Evolutionary conservation across 768 basidiomycete species (phyloP).

Genomic region (Tremella yokohamensis): DNA sequence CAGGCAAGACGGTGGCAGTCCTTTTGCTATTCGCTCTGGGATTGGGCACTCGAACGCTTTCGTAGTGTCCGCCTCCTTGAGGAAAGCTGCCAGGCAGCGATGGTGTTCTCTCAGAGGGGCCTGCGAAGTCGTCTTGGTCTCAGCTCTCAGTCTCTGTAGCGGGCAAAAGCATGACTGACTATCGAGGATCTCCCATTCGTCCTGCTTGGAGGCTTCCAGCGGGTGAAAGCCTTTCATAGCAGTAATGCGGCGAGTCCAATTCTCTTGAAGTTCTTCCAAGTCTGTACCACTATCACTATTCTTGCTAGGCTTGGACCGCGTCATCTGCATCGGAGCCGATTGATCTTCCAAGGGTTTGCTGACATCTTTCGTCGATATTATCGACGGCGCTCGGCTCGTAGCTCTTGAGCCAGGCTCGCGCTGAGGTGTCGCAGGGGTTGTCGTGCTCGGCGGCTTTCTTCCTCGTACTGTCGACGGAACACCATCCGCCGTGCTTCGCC

Average conservation of each 20-base stretch:
- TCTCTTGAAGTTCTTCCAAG: not conserved
- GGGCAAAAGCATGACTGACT: conserved; percentile 18
- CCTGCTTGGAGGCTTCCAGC: conserved; percentile 6
- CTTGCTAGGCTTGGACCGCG: not conserved
- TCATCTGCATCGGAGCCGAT: no score
- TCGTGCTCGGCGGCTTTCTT: not conserved
- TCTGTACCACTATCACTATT: not conserved
- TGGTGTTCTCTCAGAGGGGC: not conserved
- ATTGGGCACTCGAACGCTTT: not conserved
- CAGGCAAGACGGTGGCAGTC: not conserved
- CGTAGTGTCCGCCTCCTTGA: conserved; percentile 16
- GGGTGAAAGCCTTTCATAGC: conserved; percentile 11
- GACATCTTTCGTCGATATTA: conserved; percentile 13
- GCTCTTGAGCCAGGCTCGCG: conserved; percentile 7
- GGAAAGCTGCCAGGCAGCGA: conserved; percentile 40
- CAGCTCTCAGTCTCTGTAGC: not conserved
- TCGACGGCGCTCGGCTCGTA: conserved; percentile 14
- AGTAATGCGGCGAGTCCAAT: conserved; percentile 6
- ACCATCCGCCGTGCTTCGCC: not conserved
- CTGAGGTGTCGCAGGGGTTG: conserved; percentile 3
- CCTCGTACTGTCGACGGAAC: not conserved
- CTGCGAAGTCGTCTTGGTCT: conserved; percentile 19
- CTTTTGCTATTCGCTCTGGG: no score
- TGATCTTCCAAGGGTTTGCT: not conserved
- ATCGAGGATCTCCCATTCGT: conserved; percentile 39